phyloP scores from a whole-genome alignment of 2,329 filamentous ascomycete genomes.

The Cladobotryum protrusum region DNA sequence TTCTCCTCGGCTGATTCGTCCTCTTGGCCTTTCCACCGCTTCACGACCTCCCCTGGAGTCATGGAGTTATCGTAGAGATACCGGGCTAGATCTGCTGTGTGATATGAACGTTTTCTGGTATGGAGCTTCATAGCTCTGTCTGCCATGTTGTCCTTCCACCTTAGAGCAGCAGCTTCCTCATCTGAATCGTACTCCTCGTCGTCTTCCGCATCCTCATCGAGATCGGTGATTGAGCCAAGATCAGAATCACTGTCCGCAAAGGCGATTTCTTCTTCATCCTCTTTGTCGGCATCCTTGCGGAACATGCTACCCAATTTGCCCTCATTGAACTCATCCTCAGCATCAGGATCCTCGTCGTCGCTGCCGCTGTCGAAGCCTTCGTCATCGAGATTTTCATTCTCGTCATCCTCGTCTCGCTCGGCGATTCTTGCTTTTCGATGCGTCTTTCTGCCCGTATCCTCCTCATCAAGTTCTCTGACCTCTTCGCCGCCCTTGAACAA shows the following conservation, averaged over 20 bases:
- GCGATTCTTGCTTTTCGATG: constrained; percentile 52
- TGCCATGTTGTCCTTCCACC: constrained; percentile 85
- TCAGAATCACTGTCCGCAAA: constrained; percentile 98
- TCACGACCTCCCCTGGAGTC: constrained; percentile 66
- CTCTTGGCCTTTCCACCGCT: constrained; percentile 70
- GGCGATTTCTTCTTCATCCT: constrained; percentile 64
- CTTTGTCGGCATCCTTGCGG: constrained; percentile 43
- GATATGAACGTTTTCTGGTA: constrained; percentile 62
- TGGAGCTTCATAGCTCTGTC: constrained; percentile 69
- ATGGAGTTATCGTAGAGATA: constrained; percentile 84
- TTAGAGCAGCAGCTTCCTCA: constrained; percentile 65
- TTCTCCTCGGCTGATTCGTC: constrained; percentile 51
- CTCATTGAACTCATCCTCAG: constrained; percentile 53
- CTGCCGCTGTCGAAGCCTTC: constrained; percentile 52
- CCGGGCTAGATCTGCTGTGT: constrained; percentile 74
- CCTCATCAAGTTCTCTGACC: constrained; percentile 50
- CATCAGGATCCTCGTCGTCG: constrained; percentile 43
- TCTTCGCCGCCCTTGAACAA: constrained; percentile 75
- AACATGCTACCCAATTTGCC: constrained; percentile 57
- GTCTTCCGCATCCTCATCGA: constrained; percentile 38
- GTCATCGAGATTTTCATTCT: constrained; percentile 45
- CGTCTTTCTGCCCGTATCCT: constrained; percentile 56
- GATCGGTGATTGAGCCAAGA: constrained; percentile 73
- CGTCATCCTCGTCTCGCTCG: constrained; percentile 54
- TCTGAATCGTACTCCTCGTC: constrained; percentile 50